A percentile compares a stretch with the other conserved stretches of the same genome.
Conservation (phyloP, 164 flowering plant species). For the Berberis thunbergii region DNA sequence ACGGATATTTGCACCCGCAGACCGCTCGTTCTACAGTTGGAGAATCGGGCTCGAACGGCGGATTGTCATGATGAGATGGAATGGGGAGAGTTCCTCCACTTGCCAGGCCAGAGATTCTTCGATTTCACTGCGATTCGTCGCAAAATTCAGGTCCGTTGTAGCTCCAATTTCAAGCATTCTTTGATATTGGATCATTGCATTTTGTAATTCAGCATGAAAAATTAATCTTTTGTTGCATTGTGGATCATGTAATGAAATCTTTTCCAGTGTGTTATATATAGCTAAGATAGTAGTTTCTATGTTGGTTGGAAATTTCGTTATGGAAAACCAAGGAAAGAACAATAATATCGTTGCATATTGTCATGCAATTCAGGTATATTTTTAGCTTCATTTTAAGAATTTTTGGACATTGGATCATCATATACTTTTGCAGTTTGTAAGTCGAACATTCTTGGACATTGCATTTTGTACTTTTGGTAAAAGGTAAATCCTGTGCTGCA, state of each 20-base stretch:
- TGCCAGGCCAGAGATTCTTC: constrained; percentile 28
- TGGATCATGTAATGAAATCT: background rate
- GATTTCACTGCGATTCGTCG: constrained; percentile 35
- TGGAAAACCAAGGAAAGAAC: background rate
- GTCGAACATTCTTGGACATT: too few relatives aligned
- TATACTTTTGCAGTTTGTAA: too few relatives aligned
- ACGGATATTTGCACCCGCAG: constrained; percentile 43
- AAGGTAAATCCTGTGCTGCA: too few relatives aligned
- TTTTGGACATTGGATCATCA: too few relatives aligned
- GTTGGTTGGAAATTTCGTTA: background rate
- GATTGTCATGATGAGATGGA: constrained; percentile 21
- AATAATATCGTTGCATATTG: too few relatives aligned
- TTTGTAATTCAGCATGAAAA: too few relatives aligned
- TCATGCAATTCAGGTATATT: too few relatives aligned
- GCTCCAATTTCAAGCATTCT: background rate
- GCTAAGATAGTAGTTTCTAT: background rate
- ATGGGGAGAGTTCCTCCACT: constrained; percentile 50
- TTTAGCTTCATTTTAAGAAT: too few relatives aligned
- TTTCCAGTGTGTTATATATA: background rate
- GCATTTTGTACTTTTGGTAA: too few relatives aligned
- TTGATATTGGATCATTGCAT: background rate
- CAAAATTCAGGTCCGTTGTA: constrained; percentile 35
- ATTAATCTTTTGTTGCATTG: background rate
- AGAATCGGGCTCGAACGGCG: constrained; percentile 6
- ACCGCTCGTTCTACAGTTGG: constrained; percentile 36